A percentile compares a stretch with the other conserved stretches of the same genome.
These are phyloP conservation scores for Iodosphaeria phyllophila DNA, from an alignment of 2,329 filamentous ascomycete species.

Conservation along the genomic window DNA sequence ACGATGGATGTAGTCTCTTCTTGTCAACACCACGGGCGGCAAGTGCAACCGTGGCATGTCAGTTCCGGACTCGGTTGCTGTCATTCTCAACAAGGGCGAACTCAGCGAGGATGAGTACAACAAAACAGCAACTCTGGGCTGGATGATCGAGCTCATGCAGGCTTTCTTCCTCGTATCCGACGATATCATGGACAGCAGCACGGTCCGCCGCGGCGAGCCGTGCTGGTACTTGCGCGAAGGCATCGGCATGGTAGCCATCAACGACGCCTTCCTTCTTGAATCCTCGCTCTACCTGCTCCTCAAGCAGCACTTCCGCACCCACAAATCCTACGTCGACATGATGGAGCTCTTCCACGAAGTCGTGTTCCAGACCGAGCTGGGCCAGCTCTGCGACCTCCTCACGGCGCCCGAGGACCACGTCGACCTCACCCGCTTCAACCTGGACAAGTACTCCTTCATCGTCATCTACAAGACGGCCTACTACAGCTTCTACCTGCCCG, in stretches of 20 bases:
- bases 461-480: slow-evolving; percentile 99
- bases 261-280: slow-evolving; percentile 95
- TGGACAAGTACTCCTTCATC: slow-evolving; percentile 94
- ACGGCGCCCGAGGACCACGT: slow-evolving; percentile 90
- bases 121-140: slow-evolving; percentile 71
- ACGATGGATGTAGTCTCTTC: slow-evolving; percentile 42
- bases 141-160: slow-evolving; percentile 96
- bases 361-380: slow-evolving; percentile 85
- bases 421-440: slow-evolving; percentile 84
- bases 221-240: slow-evolving; percentile 90
- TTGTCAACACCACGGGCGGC: slow-evolving; percentile 76
- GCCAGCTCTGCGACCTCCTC: slow-evolving; percentile 84
- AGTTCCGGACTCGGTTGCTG: slow-evolving; percentile 74
- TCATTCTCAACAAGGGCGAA: slow-evolving; percentile 51
- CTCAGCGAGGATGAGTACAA: slow-evolving; percentile 75
- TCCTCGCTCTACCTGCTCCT: slow-evolving; percentile 75
- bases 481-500: slow-evolving; percentile 97
- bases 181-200: slow-evolving; percentile 95
- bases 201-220: slow-evolving; percentile 82
- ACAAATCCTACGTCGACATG: slow-evolving; percentile 77
- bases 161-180: slow-evolving; percentile 97
- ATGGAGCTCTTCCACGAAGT: slow-evolving; percentile 94
- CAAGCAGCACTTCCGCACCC: slow-evolving; percentile 80
- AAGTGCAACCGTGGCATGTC: slow-evolving; percentile 99
- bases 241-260: slow-evolving; percentile 94